A percentile compares a stretch with the other conserved stretches of the same genome.
These are phyloP conservation scores for Apiospora rasikravindrae DNA, from an alignment of 2,329 filamentous ascomycete genomes.

Conservation along the genomic window DNA sequence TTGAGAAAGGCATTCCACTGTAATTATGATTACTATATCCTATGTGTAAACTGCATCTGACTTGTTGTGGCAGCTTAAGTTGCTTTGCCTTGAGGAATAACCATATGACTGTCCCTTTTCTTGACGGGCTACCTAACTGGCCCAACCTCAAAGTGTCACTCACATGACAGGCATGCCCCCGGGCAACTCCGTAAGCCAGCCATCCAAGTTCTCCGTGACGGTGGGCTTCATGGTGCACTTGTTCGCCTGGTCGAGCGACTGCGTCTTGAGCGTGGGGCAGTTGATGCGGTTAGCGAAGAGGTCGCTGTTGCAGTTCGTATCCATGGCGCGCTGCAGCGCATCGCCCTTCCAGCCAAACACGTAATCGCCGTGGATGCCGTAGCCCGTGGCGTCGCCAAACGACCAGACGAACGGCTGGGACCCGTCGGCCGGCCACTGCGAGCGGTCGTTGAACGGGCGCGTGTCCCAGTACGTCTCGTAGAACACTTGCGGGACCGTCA, in stretches of 20 bases:
- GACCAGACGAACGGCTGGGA: constrained; percentile 40
- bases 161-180: constrained; percentile 33
- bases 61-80: neutral
- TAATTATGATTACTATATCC: too few species aligned
- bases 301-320: constrained; percentile 41
- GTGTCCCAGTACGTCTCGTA: constrained; percentile 50
- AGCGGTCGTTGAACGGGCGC: constrained; percentile 40
- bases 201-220: constrained; percentile 41
- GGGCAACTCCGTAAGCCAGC: constrained; percentile 36
- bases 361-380: constrained; percentile 47
- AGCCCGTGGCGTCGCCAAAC: constrained; percentile 41
- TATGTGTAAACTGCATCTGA: neutral
- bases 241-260: constrained; percentile 38
- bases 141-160: neutral
- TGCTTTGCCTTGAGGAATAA: neutral
- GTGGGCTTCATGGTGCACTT: constrained; percentile 36
- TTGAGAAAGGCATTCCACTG: neutral
- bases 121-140: too few species aligned
- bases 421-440: constrained; percentile 41
- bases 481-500: constrained; percentile 44
- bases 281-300: constrained; percentile 37
- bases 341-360: constrained; percentile 49
- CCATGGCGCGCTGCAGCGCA: constrained; percentile 43
- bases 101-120: neutral
- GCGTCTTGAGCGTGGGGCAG: constrained; percentile 35